Evolutionary conservation across 2,329 filamentous ascomycete species (phyloP).

Genomic region (Phaeoacremonium minimum): DNA sequence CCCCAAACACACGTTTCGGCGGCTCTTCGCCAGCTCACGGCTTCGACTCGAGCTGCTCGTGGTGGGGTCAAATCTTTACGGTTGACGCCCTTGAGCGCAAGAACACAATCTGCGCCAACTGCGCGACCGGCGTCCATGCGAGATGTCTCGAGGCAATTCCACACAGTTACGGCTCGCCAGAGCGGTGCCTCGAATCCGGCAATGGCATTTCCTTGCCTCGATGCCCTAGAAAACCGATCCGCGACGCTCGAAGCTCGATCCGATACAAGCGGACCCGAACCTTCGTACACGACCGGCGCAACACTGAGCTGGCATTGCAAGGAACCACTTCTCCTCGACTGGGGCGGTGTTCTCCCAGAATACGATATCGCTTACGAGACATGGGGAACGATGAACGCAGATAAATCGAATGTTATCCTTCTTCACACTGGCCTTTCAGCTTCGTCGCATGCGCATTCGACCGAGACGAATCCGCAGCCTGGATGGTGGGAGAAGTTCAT

Average conservation of each 20-base stretch:
- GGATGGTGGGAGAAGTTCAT: slow-evolving; percentile 99
- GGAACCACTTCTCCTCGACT: slow-evolving; percentile 79
- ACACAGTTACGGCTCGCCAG: slow-evolving; percentile 12
- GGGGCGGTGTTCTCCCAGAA: slow-evolving; percentile 86
- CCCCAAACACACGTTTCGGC: slow-evolving; percentile 9
- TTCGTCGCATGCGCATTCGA: slow-evolving; percentile 95
- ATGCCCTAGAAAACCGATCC: slow-evolving; percentile 75
- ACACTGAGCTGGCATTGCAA: slow-evolving; percentile 72
- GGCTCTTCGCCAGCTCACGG: slow-evolving; percentile 11
- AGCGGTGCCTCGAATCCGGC: slow-evolving; percentile 69
- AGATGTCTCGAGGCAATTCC: slow-evolving; percentile 8
- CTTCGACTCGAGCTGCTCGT: not conserved
- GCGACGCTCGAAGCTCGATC: slow-evolving; percentile 64
- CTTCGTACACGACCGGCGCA: slow-evolving; percentile 87
- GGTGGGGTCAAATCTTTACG: too few species aligned
- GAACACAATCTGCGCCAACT: too few species aligned
- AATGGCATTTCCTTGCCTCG: slow-evolving; percentile 85
- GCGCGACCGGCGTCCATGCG: too few species aligned
- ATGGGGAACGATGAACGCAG: slow-evolving; percentile 77
- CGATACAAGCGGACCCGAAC: slow-evolving; percentile 76
- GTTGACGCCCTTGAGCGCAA: too few species aligned
- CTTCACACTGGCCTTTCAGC: slow-evolving; percentile 92
- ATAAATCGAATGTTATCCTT: slow-evolving; percentile 84
- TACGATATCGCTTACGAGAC: slow-evolving; percentile 92
- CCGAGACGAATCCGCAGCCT: slow-evolving; percentile 76